These are phyloP conservation scores for Phytopythium chamaehyphon DNA, from an alignment of 352 stramenopile species.

Conservation along the genomic window DNA sequence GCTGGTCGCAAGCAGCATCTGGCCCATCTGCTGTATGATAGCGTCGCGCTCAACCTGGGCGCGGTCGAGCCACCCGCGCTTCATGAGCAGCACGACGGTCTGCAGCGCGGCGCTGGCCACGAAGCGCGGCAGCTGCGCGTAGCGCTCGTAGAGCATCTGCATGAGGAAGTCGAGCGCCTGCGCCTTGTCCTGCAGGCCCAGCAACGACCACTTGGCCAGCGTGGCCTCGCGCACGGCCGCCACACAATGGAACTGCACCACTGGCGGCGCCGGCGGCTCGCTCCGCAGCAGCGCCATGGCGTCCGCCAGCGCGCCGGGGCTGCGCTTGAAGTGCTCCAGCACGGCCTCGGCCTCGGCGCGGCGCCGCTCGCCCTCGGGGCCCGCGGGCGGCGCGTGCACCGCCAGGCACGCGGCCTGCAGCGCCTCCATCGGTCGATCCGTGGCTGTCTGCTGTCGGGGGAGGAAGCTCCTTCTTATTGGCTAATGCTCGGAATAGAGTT, in stretches of 20 bases:
- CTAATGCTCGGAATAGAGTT: no score
- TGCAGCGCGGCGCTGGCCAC: slow-evolving; percentile 63
- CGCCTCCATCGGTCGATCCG: slow-evolving; percentile 35
- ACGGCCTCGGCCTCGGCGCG: slow-evolving; percentile 59
- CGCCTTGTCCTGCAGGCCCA: slow-evolving; percentile 41
- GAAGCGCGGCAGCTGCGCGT: slow-evolving; percentile 42
- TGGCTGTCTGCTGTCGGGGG: background rate
- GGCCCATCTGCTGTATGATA: slow-evolving; percentile 72
- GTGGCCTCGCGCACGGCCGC: slow-evolving; percentile 73
- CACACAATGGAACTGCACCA: slow-evolving; percentile 83
- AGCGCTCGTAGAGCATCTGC: slow-evolving; percentile 70
- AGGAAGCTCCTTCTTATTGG: background rate
- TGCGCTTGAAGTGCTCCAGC: slow-evolving; percentile 80
- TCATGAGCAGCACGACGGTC: slow-evolving; percentile 72
- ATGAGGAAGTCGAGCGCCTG: slow-evolving; percentile 72
- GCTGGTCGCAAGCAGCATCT: slow-evolving; percentile 33
- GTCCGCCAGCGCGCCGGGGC: slow-evolving; percentile 54
- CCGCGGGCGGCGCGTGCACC: slow-evolving; percentile 58
- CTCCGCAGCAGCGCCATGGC: slow-evolving; percentile 47
- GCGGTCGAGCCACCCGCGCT: slow-evolving; percentile 78
- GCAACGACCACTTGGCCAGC: slow-evolving; percentile 55
- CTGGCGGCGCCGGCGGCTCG: slow-evolving; percentile 25
- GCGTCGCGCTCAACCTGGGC: slow-evolving; percentile 38
- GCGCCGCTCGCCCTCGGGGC: slow-evolving; percentile 39
- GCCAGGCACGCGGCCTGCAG: slow-evolving; percentile 64